phyloP scores from a whole-genome alignment of 345 rosid species.

The Leavenworthia alabamica region DNA sequence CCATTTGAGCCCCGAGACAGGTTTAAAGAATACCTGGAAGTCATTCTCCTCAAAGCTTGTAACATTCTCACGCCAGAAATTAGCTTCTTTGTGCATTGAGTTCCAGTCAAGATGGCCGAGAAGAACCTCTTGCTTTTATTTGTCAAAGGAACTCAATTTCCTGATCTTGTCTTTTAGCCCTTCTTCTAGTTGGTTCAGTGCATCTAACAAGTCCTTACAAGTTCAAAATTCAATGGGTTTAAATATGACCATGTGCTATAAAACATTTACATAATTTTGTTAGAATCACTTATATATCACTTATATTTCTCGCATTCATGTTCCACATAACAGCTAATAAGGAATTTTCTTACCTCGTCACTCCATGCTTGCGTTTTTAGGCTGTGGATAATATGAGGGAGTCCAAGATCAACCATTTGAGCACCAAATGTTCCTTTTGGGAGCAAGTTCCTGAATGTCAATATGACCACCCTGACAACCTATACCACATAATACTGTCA shows the following conservation, averaged over 20 bases:
- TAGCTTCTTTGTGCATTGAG: conserved; percentile 90
- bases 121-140: conserved; percentile 93
- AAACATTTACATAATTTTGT: background rate
- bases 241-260: background rate
- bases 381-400: conserved; percentile 83
- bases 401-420: conserved; percentile 93
- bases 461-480: conserved; percentile 90
- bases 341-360: conserved; percentile 68
- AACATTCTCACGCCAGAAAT: conserved; percentile 92
- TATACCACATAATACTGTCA: conserved; percentile 24
- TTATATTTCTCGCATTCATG: background rate
- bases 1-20: background rate
- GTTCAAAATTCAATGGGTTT: background rate
- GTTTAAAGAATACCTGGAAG: conserved; percentile 61
- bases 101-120: conserved; percentile 98
- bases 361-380: conserved; percentile 96
- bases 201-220: conserved; percentile 73
- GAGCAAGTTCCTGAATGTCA: conserved; percentile 78
- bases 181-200: conserved; percentile 75
- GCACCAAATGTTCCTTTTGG: conserved; percentile 84
- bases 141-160: conserved; percentile 89
- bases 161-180: conserved; percentile 72
- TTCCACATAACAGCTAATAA: background rate
- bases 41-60: conserved; percentile 80
- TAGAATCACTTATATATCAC: background rate